These are phyloP conservation scores for Pichia gijzeniarum DNA, from an alignment of 805 yeast genomes.

Conservation along the genomic window DNA sequence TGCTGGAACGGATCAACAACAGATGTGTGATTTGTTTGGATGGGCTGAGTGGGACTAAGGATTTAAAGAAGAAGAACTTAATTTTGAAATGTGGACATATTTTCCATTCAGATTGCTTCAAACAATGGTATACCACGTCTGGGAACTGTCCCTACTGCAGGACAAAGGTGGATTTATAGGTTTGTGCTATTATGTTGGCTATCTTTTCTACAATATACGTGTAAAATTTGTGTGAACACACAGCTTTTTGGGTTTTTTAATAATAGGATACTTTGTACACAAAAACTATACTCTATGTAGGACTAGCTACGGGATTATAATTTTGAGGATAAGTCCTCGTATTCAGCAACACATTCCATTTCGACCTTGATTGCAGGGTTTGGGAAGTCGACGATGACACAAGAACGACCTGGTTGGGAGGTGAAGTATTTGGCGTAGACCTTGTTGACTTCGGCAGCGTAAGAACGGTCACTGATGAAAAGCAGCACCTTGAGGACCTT, in stretches of 20 bases:
- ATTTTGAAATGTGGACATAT: slow-evolving; percentile 15
- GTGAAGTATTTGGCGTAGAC: slow-evolving; percentile 42
- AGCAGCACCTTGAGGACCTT: slow-evolving; percentile 44
- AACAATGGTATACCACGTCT: slow-evolving; percentile 15
- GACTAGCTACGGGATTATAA: too few relatives aligned
- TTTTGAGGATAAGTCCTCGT: too few relatives aligned
- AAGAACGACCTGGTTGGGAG: slow-evolving; percentile 47
- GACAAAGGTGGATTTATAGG: slow-evolving; percentile 4
- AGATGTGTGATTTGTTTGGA: slow-evolving; percentile 18
- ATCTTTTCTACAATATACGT: too few relatives aligned
- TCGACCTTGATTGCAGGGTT: slow-evolving; percentile 45
- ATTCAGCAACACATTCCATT: slow-evolving; percentile 37
- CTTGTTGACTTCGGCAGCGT: slow-evolving; percentile 38
- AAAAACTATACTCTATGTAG: too few relatives aligned
- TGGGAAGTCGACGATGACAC: slow-evolving; percentile 47
- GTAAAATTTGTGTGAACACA: too few relatives aligned
- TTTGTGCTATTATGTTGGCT: too few relatives aligned
- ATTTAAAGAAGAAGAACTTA: background rate
- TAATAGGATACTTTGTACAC: too few relatives aligned
- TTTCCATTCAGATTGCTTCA: slow-evolving; percentile 18
- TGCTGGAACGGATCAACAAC: slow-evolving; percentile 11
- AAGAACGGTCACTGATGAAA: slow-evolving; percentile 39
- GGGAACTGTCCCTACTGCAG: slow-evolving; percentile 19
- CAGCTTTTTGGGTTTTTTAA: too few relatives aligned
- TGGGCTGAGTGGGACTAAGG: too few relatives aligned